Conservation (phyloP, 2,329 filamentous ascomycete genomes). For the Raffaelea albimanens region DNA sequence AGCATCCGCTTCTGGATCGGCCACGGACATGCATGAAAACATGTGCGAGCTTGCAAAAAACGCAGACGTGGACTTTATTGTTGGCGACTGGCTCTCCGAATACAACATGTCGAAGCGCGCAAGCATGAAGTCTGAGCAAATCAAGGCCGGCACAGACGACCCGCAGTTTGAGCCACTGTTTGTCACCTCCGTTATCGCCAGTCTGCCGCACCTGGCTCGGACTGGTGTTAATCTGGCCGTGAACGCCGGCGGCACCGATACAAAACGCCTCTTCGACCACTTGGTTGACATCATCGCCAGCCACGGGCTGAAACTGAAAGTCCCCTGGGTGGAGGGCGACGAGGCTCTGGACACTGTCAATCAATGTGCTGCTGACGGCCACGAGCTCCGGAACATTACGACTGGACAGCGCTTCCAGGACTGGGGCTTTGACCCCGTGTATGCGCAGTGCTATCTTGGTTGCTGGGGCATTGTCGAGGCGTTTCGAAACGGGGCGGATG, state of each 20-base stretch:
- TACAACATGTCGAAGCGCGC: no score
- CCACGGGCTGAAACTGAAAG: not conserved
- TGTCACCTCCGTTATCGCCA: no score
- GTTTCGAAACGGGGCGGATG: constrained; percentile 23
- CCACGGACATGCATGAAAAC: no score
- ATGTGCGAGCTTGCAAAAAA: no score
- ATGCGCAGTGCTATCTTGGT: constrained; percentile 29
- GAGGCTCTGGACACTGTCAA: not conserved
- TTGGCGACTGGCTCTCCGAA: no score
- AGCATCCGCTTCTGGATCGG: no score
- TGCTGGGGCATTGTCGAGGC: constrained; percentile 27
- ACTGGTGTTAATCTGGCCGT: not conserved
- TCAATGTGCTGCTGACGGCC: no score
- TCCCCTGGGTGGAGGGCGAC: not conserved
- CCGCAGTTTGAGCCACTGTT: no score
- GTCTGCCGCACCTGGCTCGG: not conserved
- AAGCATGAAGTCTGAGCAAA: no score
- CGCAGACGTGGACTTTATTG: no score
- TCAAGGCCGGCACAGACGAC: no score
- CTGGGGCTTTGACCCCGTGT: not conserved
- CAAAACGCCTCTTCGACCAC: not conserved
- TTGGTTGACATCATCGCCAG: not conserved
- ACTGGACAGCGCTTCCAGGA: not conserved
- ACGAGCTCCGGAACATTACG: not conserved
- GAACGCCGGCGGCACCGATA: not conserved